Conservation (phyloP, 2,329 filamentous ascomycete species). For the Talaromyces sp. region DNA sequence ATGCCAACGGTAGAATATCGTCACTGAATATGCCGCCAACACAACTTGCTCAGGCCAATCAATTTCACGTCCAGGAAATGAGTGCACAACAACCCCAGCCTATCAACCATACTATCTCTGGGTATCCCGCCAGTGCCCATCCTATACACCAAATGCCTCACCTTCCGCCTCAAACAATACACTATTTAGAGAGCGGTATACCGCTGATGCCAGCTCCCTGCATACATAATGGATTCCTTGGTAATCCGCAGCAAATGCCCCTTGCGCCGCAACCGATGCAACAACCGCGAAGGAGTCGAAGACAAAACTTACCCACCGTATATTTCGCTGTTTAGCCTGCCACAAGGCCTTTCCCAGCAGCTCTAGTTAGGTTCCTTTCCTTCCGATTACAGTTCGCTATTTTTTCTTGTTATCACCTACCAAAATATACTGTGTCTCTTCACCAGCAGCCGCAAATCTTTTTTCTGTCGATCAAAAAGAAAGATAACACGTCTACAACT, state of each 20-base stretch:
- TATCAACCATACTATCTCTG: slow-evolving; percentile 52
- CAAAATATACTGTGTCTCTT: too few relatives aligned
- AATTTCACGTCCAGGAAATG: slow-evolving; percentile 40
- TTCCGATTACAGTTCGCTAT: too few relatives aligned
- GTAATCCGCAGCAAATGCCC: slow-evolving; percentile 41
- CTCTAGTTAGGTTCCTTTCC: too few relatives aligned
- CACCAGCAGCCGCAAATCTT: too few relatives aligned
- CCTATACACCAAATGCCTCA: slow-evolving; percentile 47
- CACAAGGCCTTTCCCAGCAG: slow-evolving; percentile 65
- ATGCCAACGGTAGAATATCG: too few relatives aligned
- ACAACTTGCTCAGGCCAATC: slow-evolving; percentile 30
- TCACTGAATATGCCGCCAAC: slow-evolving; percentile 29
- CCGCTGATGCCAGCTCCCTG: slow-evolving; percentile 53
- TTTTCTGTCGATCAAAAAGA: too few relatives aligned
- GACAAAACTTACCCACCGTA: slow-evolving; percentile 55
- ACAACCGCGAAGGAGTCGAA: slow-evolving; percentile 27
- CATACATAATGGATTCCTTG: slow-evolving; percentile 44
- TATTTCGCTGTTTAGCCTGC: slow-evolving; percentile 86
- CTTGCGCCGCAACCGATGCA: slow-evolving; percentile 34
- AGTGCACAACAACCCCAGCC: slow-evolving; percentile 55
- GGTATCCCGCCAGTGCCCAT: slow-evolving; percentile 53
- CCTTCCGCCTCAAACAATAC: slow-evolving; percentile 35
- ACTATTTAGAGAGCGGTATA: slow-evolving; percentile 46
- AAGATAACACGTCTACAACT: too few relatives aligned
- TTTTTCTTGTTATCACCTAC: too few relatives aligned